Conservation (phyloP, 805 yeast genomes). For the Priceomyces melissophilus region DNA sequence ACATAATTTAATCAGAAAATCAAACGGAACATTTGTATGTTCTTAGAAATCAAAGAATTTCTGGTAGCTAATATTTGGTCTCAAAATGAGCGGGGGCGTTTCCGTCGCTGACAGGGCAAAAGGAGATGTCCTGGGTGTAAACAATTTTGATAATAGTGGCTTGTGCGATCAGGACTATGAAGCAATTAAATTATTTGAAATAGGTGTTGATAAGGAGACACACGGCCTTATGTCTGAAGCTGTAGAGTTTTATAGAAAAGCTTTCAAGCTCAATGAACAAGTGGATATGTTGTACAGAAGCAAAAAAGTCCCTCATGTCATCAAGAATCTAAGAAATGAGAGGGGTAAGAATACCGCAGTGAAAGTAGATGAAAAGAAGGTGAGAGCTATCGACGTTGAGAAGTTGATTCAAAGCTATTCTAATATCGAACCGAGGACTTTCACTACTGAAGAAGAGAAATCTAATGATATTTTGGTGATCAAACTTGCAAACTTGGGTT, state of each 20-base stretch:
- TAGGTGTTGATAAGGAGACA: slow-evolving; percentile 68
- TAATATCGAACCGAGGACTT: slow-evolving; percentile 26
- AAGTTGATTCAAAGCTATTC: slow-evolving; percentile 35
- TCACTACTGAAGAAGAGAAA: slow-evolving; percentile 13
- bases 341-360: slow-evolving; percentile 26
- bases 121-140: neutral
- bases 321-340: slow-evolving; percentile 20
- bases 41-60: no score
- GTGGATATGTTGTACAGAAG: slow-evolving; percentile 71
- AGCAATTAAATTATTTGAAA: slow-evolving; percentile 65
- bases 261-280: slow-evolving; percentile 53
- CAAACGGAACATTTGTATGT: no score
- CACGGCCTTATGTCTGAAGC: slow-evolving; percentile 83
- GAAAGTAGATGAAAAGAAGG: slow-evolving; percentile 32
- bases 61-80: neutral
- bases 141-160: neutral
- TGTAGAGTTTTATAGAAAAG: slow-evolving; percentile 64
- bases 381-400: slow-evolving; percentile 42
- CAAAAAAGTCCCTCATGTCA: slow-evolving; percentile 43
- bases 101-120: slow-evolving; percentile 4
- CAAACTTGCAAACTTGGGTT: slow-evolving; percentile 23
- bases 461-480: slow-evolving; percentile 18
- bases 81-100: slow-evolving; percentile 11
- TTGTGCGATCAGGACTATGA: slow-evolving; percentile 17
- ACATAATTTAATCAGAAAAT: neutral